Conservation (phyloP, 176 grass and related monocot genomes). For the Phoenix dactylifera region DNA sequence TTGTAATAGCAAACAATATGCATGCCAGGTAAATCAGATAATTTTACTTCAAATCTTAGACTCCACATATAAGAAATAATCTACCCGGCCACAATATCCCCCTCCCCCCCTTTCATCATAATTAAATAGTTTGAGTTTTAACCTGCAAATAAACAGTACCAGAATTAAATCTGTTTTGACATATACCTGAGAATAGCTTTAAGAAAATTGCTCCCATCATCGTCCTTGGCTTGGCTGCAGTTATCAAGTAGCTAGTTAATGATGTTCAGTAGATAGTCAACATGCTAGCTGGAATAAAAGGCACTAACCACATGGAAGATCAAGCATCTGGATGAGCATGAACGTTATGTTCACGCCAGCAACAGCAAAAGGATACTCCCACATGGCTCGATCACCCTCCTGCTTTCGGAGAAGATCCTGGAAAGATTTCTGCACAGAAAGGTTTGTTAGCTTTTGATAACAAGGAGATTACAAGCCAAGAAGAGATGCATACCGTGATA, state of each 20-base stretch:
- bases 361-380: conserved; percentile 98
- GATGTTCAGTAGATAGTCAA: too few species aligned
- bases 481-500: too few species aligned
- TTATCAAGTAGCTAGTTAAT: conserved; percentile 1
- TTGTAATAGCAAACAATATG: too few species aligned
- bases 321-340: conserved; percentile 98
- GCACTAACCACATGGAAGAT: conserved; percentile 81
- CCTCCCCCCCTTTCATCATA: too few species aligned
- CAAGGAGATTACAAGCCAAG: too few species aligned
- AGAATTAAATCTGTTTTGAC: too few species aligned
- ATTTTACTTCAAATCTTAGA: not conserved
- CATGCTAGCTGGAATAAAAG: not conserved
- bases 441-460: too few species aligned
- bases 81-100: not conserved
- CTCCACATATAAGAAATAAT: not conserved
- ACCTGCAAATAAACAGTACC: too few species aligned
- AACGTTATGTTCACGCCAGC: conserved; percentile 97
- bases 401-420: conserved; percentile 79
- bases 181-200: conserved; percentile 62
- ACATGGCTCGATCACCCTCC: conserved; percentile 77
- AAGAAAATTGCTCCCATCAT: conserved; percentile 69
- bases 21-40: too few species aligned
- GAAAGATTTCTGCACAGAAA: conserved; percentile 62
- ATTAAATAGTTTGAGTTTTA: too few species aligned
- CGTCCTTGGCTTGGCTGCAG: conserved; percentile 69